Conservation (phyloP, 305 asterid genomes). For the Lippia alba region DNA sequence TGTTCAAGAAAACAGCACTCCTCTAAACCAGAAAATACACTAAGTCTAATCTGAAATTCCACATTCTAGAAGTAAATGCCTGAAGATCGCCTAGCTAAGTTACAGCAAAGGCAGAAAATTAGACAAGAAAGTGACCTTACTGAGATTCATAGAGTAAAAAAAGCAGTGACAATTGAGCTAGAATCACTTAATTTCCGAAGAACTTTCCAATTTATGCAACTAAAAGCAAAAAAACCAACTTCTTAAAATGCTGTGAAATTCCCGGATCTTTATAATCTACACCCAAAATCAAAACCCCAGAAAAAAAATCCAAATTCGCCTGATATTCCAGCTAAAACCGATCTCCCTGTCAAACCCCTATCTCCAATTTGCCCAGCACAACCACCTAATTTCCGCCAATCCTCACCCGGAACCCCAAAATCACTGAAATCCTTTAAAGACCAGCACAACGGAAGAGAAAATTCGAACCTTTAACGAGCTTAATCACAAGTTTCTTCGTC, state of each 20-base stretch:
- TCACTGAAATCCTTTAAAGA: conserved; percentile 20
- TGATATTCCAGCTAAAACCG: conserved; percentile 3
- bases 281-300: conserved; percentile 8
- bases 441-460: conserved; percentile 13
- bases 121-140: neutral
- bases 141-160: neutral
- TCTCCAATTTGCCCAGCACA: conserved; percentile 27
- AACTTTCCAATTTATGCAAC: conserved; percentile 2
- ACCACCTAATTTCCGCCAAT: conserved; percentile 7
- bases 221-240: neutral
- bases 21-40: too few relatives aligned
- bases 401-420: conserved; percentile 6
- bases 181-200: neutral
- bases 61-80: neutral
- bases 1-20: too few relatives aligned
- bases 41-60: neutral
- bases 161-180: conserved; percentile 9
- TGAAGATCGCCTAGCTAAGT: neutral
- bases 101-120: neutral
- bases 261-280: conserved; percentile 35
- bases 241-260: conserved; percentile 17
- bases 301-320: neutral
- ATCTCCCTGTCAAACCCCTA: conserved; percentile 37
- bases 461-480: conserved; percentile 61
- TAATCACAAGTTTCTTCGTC: conserved; percentile 69